phyloP scores from a whole-genome alignment of 106 monocot species.

The Dactylorhiza incarnata region DNA sequence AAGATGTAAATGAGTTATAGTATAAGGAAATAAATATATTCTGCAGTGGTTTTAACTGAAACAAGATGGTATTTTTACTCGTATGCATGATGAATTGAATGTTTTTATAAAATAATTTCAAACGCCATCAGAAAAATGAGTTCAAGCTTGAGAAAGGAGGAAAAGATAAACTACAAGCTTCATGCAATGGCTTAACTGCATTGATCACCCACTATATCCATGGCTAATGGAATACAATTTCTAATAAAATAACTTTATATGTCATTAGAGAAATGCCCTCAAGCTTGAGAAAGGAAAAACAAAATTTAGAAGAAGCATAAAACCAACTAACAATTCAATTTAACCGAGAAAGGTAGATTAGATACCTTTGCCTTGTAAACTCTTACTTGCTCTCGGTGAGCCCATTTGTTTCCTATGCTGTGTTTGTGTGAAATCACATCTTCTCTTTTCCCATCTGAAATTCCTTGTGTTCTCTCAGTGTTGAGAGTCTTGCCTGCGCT shows the following conservation, averaged over 20 bases:
- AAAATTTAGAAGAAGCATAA: not conserved
- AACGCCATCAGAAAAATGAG: not conserved
- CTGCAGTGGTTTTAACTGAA: not conserved
- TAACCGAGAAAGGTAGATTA: not conserved
- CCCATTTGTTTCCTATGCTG: conserved; percentile 22
- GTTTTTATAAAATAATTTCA: not conserved
- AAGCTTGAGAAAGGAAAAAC: not conserved
- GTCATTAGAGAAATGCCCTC: not conserved
- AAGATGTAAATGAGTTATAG: not conserved
- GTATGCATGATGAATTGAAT: not conserved
- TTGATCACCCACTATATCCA: not conserved
- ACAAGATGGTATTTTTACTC: not conserved
- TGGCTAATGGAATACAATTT: not conserved
- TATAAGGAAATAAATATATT: not conserved
- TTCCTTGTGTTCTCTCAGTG: conserved; percentile 1
- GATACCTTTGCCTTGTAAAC: conserved; percentile 16
- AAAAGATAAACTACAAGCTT: not conserved
- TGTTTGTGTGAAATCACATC: not conserved
- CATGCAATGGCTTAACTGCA: not conserved
- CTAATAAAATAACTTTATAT: not conserved
- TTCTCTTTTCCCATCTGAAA: not conserved
- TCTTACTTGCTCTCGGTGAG: not conserved
- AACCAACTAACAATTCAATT: not conserved
- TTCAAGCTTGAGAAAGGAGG: not conserved
- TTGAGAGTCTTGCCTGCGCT: not conserved